phyloP scores from a whole-genome alignment of 441 rosid genomes.

The Biscutella laevigata region DNA sequence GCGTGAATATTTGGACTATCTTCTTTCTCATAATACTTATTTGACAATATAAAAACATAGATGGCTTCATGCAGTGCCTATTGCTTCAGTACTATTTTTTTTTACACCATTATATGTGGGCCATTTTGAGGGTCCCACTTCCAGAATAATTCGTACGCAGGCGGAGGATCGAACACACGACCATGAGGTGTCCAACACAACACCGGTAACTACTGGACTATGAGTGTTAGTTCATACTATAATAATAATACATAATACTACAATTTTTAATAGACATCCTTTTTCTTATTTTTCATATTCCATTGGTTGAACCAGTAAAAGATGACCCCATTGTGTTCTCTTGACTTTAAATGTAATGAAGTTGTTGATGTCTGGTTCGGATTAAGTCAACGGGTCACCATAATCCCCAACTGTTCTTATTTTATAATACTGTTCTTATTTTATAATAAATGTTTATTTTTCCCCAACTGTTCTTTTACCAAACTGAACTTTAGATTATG shows the following conservation, averaged over 20 bases:
- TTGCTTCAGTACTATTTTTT: too few species aligned
- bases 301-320: constrained; percentile 26
- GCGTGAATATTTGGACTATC: constrained; percentile 25
- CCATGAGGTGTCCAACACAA: too few species aligned
- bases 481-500: neutral
- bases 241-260: too few species aligned
- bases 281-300: neutral
- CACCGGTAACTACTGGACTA: too few species aligned
- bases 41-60: neutral
- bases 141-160: too few species aligned
- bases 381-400: too few species aligned
- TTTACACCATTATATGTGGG: too few species aligned
- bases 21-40: constrained; percentile 3
- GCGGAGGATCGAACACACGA: too few species aligned
- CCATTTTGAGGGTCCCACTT: too few species aligned
- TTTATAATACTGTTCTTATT: too few species aligned
- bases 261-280: neutral
- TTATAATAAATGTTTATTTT: neutral
- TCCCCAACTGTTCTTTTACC: neutral
- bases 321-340: constrained; percentile 21
- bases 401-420: too few species aligned
- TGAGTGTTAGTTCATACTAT: too few species aligned
- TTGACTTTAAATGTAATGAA: constrained; percentile 3
- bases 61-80: neutral
- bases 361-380: constrained; percentile 16